A percentile compares a stretch with the other conserved stretches of the same genome.
Evolutionary conservation across 2,329 filamentous ascomycete species (phyloP).

Genomic region (Thielaviopsis euricoi): DNA sequence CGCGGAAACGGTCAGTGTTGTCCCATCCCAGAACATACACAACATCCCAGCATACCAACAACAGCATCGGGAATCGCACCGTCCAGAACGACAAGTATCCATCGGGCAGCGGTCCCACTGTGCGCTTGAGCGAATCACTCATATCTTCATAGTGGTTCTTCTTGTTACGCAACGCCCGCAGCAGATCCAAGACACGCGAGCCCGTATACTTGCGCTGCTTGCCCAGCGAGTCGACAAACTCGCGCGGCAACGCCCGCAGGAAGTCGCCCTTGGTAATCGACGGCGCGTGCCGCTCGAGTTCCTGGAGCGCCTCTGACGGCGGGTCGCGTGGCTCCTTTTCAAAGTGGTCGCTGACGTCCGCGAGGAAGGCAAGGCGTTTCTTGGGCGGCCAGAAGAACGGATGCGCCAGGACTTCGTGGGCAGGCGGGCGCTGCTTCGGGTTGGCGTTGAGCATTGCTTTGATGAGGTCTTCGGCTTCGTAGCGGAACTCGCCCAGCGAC

Average conservation of each 20-base stretch:
- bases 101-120: slow-evolving; percentile 57
- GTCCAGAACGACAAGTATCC: slow-evolving; percentile 80
- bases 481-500: slow-evolving; percentile 64
- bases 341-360: slow-evolving; percentile 90
- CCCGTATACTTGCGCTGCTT: slow-evolving; percentile 94
- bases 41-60: slow-evolving; percentile 65
- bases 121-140: slow-evolving; percentile 54
- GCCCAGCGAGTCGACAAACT: slow-evolving; percentile 77
- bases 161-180: slow-evolving; percentile 86
- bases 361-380: slow-evolving; percentile 82
- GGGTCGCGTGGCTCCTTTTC: slow-evolving; percentile 82
- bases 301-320: slow-evolving; percentile 48
- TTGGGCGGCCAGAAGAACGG: slow-evolving; percentile 94
- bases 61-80: slow-evolving; percentile 55
- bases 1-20: slow-evolving; percentile 47
- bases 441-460: slow-evolving; percentile 52
- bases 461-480: slow-evolving; percentile 78
- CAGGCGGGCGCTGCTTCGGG: slow-evolving; percentile 47
- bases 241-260: slow-evolving; percentile 53
- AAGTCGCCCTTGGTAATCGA: slow-evolving; percentile 56
- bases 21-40: slow-evolving; percentile 51
- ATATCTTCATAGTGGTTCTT: slow-evolving; percentile 97
- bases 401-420: slow-evolving; percentile 69
- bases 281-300: slow-evolving; percentile 37
- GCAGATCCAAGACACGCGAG: slow-evolving; percentile 62